These are phyloP conservation scores for Secale cereale DNA, from an alignment of 176 grass and related monocot species.

Conservation along the genomic window DNA sequence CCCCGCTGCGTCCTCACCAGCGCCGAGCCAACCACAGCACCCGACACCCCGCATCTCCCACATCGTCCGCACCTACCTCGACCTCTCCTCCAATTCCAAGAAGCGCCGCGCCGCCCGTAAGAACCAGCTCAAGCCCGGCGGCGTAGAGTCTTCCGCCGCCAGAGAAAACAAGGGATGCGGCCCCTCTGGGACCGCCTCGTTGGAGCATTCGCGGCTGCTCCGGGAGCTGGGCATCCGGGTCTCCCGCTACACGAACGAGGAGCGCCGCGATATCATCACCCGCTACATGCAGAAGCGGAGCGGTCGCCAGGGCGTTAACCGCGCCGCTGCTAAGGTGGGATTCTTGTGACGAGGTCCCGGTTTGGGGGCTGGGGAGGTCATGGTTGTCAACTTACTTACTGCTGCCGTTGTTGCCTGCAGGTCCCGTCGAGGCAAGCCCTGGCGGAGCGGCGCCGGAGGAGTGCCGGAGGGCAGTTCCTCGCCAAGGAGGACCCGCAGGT, in stretches of 20 bases:
- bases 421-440: conserved; percentile 79
- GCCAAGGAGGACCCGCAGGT: conserved; percentile 82
- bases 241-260: conserved; percentile 84
- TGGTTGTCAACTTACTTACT: background rate
- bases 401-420: conserved; percentile 34
- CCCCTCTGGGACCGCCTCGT: background rate
- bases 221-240: conserved; percentile 84
- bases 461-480: conserved; percentile 80
- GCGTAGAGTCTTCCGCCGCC: background rate
- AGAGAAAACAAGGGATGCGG: background rate
- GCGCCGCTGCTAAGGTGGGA: conserved; percentile 64
- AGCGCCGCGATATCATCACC: conserved; percentile 89
- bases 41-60: conserved; percentile 35
- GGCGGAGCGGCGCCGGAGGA: conserved; percentile 75
- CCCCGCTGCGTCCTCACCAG: background rate
- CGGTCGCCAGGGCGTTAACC: conserved; percentile 61
- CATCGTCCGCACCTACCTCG: conserved; percentile 52
- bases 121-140: conserved; percentile 27
- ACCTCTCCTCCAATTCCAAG: conserved; percentile 30
- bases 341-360: background rate
- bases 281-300: conserved; percentile 98
- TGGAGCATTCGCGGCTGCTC: conserved; percentile 58
- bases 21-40: background rate
- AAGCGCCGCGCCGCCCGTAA: conserved; percentile 40
- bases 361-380: background rate